Evolutionary conservation across 768 basidiomycete species (phyloP), one percentile per base, ranked within the genome.

Genomic region (Russula vinacea): DNA sequence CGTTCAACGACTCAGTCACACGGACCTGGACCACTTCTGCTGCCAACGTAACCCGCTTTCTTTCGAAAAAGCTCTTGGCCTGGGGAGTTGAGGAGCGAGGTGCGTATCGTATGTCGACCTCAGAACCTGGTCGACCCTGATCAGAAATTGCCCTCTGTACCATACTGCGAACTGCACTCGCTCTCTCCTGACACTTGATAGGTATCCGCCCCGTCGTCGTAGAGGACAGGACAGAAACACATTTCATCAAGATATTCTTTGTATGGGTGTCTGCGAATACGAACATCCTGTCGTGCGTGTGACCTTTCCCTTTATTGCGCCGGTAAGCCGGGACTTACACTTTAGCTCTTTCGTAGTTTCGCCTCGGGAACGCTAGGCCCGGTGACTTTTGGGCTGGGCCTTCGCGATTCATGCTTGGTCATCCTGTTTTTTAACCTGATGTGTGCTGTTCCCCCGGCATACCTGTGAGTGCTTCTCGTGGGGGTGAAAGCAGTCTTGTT

Each of bases 361-460:
- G 80, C 79, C 17, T 73, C 80, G 5, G 81, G 81, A 0, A 78
- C 78, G 1, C 71, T 82, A 2, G 81, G 81, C 1, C 80, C 81
- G 0, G 73, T 77, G 1, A 72, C 76, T 5, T 83, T 76, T 65
- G 77, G 74, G 7, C 75, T 83, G 24, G 74, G 77, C 8, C 72
- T 80, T 40, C 74, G 78, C 49, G 77, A 80, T 69, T 77, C 80
- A 9, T 78, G 76, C 58, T 70, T 81, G 14, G 73, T 77, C 47
- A 81, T 81, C 65, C 67, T 79, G 9, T 77, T 79, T 70, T 78
- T 79, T 74, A 82, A 80, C 63, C 22, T 80, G 22, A 67, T 82
- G 11, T 77, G 77, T 35, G 75, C 74, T 58, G 67, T 74, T 2
- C 70, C 77, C 0, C 81, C 81, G 9, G 76, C 79, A 0, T 81